A percentile compares a stretch with the other conserved stretches of the same genome.
Evolutionary conservation across 2,329 filamentous ascomycete genomes (phyloP).

Genomic region (Cordyceps militaris): DNA sequence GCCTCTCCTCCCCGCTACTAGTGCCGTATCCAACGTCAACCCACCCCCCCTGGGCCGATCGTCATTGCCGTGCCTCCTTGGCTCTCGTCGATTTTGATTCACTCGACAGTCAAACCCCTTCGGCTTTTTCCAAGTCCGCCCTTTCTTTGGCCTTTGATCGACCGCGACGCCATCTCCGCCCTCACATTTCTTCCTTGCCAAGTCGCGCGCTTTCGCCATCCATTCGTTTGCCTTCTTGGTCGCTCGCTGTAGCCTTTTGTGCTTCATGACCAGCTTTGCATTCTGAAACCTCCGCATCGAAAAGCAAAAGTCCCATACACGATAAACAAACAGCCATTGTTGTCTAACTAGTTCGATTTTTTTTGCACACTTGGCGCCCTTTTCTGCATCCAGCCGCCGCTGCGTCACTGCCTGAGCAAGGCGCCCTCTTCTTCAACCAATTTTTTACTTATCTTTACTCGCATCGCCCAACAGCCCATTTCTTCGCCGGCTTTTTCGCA

Average conservation of each 20-base stretch:
- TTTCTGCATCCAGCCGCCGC: neutral
- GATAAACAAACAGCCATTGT: conserved; percentile 1
- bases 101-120: conserved; percentile 2
- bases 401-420: neutral
- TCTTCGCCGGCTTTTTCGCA: neutral
- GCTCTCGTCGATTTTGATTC: conserved; percentile 12
- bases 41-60: neutral
- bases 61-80: neutral
- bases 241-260: neutral
- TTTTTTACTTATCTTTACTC: neutral
- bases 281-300: conserved; percentile 10
- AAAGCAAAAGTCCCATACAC: neutral
- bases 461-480: neutral
- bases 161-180: neutral
- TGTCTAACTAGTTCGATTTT: neutral
- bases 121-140: conserved; percentile 8
- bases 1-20: neutral
- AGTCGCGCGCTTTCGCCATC: conserved; percentile 4
- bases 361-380: neutral
- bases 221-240: conserved; percentile 6
- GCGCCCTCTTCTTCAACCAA: neutral
- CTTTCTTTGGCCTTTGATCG: neutral
- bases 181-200: neutral
- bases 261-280: neutral
- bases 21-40: neutral